phyloP scores from a whole-genome alignment of 139 green algal species.

The Astrephomene gubernaculifera region DNA sequence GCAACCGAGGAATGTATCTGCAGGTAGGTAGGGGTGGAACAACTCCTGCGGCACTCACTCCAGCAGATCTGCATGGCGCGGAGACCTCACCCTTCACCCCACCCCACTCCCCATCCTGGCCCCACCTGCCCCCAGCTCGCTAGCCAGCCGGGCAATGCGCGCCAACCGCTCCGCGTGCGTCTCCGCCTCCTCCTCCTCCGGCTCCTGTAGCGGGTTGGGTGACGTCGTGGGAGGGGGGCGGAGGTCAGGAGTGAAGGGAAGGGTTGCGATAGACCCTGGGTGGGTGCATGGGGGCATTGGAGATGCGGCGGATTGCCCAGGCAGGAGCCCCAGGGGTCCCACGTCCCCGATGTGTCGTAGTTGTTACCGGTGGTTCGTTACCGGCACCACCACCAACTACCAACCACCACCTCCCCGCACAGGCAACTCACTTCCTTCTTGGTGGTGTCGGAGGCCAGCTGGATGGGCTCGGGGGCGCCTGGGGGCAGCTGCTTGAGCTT shows the following conservation, averaged over 20 bases:
- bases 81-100: not conserved
- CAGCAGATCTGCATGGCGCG: not conserved
- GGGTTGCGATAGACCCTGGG: not conserved
- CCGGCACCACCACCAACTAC: too few species aligned
- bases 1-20: not conserved
- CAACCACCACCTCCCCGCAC: not conserved
- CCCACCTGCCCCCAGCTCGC: not conserved
- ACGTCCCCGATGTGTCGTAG: too few species aligned
- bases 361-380: too few species aligned
- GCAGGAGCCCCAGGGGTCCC: not conserved
- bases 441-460: conserved; percentile 11
- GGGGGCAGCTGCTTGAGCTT: not conserved
- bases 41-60: not conserved
- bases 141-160: conserved; percentile 31
- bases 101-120: not conserved
- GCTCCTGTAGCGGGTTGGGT: not conserved
- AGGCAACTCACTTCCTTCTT: not conserved
- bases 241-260: not conserved
- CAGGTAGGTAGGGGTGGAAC: not conserved
- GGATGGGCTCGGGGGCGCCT: not conserved
- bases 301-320: not conserved
- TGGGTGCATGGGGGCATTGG: not conserved
- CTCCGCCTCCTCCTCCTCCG: conserved; percentile 50
- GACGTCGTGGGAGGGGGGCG: not conserved
- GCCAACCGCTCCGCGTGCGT: conserved; percentile 49